These are phyloP conservation scores for Plasmodium vivax DNA, from an alignment of 169 alveolate genomes.

Conservation along the genomic window DNA sequence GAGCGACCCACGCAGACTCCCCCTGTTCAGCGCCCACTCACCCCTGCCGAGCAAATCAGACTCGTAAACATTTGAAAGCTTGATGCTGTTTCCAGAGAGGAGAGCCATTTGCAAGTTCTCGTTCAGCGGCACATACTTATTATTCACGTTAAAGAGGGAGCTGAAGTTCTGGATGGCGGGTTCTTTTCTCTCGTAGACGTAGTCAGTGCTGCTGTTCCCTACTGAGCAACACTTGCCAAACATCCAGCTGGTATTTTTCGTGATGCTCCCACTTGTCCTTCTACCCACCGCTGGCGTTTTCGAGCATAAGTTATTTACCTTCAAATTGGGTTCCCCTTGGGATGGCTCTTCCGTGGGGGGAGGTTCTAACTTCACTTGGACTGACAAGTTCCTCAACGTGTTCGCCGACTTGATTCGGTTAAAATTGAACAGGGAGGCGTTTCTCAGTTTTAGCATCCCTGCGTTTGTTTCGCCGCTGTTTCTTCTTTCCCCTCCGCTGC, in stretches of 20 bases:
- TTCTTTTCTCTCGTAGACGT: slow-evolving; percentile 44
- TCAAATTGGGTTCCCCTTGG: slow-evolving; percentile 5
- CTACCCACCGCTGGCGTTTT: not conserved
- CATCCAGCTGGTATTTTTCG: slow-evolving; percentile 45
- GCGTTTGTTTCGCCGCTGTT: slow-evolving; percentile 7
- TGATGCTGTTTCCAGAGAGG: slow-evolving; percentile 17
- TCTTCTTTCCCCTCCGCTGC: slow-evolving; percentile 20
- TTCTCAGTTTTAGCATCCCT: slow-evolving; percentile 17
- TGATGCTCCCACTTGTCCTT: not conserved
- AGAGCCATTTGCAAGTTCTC: not conserved
- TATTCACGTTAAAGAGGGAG: slow-evolving; percentile 55
- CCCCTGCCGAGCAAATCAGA: slow-evolving; percentile 24
- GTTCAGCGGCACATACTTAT: slow-evolving; percentile 47
- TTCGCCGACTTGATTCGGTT: slow-evolving; percentile 6
- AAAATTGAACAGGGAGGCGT: slow-evolving; percentile 23
- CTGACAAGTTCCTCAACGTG: slow-evolving; percentile 44
- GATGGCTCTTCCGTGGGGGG: slow-evolving; percentile 7
- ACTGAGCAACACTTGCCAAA: slow-evolving; percentile 38
- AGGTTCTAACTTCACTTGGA: slow-evolving; percentile 23
- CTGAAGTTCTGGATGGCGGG: slow-evolving; percentile 47
- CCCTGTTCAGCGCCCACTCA: not conserved
- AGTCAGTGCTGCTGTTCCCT: not conserved
- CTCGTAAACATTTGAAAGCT: slow-evolving; percentile 44
- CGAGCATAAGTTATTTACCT: slow-evolving; percentile 44
- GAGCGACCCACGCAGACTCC: not conserved